Conservation (phyloP, 2,329 filamentous ascomycete species). For the Penicillium sp. region DNA sequence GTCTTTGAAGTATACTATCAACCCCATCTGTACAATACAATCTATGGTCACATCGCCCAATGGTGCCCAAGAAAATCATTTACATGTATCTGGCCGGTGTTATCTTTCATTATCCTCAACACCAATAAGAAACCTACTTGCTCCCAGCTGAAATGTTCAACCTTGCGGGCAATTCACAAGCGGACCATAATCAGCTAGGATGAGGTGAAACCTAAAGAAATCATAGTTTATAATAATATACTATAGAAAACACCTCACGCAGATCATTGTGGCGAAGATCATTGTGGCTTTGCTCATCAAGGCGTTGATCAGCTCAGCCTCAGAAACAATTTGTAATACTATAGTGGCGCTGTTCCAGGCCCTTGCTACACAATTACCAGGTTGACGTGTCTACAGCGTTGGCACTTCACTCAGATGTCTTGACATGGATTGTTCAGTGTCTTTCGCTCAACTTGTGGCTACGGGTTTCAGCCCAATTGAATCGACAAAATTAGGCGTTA, state of each 20-base stretch:
- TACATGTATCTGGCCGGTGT: not conserved
- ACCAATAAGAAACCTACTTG: not conserved
- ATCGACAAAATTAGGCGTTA: not conserved
- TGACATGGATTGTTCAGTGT: not conserved
- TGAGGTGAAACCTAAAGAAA: not conserved
- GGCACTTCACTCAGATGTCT: not conserved
- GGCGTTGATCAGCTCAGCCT: not conserved
- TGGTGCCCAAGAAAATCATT: constrained; percentile 1
- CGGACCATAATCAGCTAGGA: not conserved
- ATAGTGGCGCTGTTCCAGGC: not conserved
- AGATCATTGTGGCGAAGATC: not conserved
- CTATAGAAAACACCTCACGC: not conserved
- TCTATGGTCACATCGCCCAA: constrained; percentile 11
- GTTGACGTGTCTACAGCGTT: not conserved
- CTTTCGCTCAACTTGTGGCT: not conserved
- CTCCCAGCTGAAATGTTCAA: not conserved
- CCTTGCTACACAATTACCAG: not conserved
- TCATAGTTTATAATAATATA: not conserved
- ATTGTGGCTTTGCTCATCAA: not conserved
- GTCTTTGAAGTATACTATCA: constrained; percentile 16
- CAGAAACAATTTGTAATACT: not conserved
- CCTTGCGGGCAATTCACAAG: not conserved
- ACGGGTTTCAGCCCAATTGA: not conserved
- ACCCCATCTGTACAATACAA: constrained; percentile 23
- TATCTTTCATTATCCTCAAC: not conserved